A percentile compares a stretch with the other conserved stretches of the same genome.
These are phyloP conservation scores for Sordariomycetes sp. DNA, from an alignment of 2,329 filamentous ascomycete genomes.

Conservation along the genomic window DNA sequence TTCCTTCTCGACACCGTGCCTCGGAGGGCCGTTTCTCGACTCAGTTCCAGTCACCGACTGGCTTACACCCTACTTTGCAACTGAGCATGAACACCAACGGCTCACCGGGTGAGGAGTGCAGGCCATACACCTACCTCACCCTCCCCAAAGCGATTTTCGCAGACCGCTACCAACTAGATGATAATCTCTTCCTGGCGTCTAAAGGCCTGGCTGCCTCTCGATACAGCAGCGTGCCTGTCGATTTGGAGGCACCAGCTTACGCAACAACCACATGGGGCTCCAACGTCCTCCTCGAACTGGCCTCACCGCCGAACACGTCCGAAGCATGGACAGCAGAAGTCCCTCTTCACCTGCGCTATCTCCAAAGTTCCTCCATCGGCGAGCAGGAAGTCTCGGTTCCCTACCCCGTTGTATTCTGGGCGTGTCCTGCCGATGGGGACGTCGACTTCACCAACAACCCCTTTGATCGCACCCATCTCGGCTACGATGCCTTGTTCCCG, in stretches of 20 bases:
- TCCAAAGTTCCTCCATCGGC: constrained; percentile 51
- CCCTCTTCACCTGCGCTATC: constrained; percentile 79
- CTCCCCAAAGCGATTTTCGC: constrained; percentile 75
- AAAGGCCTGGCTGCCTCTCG: constrained; percentile 66
- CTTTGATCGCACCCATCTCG: constrained; percentile 77
- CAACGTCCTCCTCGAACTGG: constrained; percentile 65
- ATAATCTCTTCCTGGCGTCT: constrained; percentile 67
- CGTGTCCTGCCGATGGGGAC: constrained; percentile 59
- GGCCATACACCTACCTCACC: constrained; percentile 71
- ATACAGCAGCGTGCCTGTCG: constrained; percentile 65
- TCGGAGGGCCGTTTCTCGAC: constrained; percentile 47
- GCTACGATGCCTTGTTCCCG: constrained; percentile 75
- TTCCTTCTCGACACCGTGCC: constrained; percentile 68
- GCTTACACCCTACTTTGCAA: constrained; percentile 74
- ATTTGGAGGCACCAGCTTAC: constrained; percentile 87
- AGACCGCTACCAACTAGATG: constrained; percentile 77
- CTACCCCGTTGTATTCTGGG: constrained; percentile 85
- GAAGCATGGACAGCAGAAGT: constrained; percentile 58
- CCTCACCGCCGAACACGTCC: constrained; percentile 33
- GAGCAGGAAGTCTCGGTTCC: constrained; percentile 52
- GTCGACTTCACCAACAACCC: constrained; percentile 67
- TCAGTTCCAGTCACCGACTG: constrained; percentile 60
- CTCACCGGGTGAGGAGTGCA: constrained; percentile 45
- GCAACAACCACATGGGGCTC: constrained; percentile 71
- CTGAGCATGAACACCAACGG: constrained; percentile 49